Percentiles rank a stretch among this genome's conserved stretches.
phyloP scores from a whole-genome alignment of 2,329 filamentous ascomycete genomes.

The Epicoccum nigrum region DNA sequence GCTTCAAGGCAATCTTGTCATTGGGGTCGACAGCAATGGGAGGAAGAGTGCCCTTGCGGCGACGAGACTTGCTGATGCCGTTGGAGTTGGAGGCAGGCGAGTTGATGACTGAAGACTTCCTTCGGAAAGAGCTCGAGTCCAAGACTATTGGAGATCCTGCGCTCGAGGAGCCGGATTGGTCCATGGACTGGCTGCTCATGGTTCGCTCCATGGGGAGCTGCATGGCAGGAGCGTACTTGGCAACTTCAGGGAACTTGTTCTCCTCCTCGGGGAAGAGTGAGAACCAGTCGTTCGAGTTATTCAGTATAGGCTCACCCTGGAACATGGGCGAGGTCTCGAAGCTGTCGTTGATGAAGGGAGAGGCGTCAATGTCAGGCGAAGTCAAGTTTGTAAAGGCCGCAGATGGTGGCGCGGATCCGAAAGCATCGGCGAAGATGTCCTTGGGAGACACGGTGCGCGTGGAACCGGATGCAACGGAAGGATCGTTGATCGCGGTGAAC shows the following conservation, averaged over 20 bases:
- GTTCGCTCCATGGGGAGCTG: conserved; percentile 51
- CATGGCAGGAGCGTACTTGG: conserved; percentile 30
- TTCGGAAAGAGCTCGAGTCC: conserved; percentile 42
- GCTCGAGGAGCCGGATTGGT: conserved; percentile 44
- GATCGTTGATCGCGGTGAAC: conserved; percentile 56
- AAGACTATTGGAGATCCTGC: conserved; percentile 46
- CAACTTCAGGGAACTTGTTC: conserved; percentile 33
- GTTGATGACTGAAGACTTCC: conserved; percentile 50
- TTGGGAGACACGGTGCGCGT: conserved; percentile 77
- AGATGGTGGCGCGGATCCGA: conserved; percentile 80
- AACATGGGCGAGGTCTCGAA: conserved; percentile 83
- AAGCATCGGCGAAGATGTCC: conserved; percentile 74
- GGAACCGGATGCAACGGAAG: conserved; percentile 45
- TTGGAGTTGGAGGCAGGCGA: conserved; percentile 69
- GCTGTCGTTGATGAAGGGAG: conserved; percentile 72
- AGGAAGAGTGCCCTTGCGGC: conserved; percentile 80
- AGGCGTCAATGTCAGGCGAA: conserved; percentile 79
- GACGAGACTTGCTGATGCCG: conserved; percentile 71
- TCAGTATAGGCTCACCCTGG: conserved; percentile 61
- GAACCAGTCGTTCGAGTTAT: conserved; percentile 67
- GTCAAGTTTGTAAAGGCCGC: conserved; percentile 82
- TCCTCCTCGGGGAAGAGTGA: conserved; percentile 70
- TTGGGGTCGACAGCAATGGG: conserved; percentile 76
- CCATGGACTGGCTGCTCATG: conserved; percentile 46
- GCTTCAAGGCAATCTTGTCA: conserved; percentile 85